Base-by-base conservation (phyloP, 495 filamentous ascomycete genomes). In the Penicillium lividum region DNA sequence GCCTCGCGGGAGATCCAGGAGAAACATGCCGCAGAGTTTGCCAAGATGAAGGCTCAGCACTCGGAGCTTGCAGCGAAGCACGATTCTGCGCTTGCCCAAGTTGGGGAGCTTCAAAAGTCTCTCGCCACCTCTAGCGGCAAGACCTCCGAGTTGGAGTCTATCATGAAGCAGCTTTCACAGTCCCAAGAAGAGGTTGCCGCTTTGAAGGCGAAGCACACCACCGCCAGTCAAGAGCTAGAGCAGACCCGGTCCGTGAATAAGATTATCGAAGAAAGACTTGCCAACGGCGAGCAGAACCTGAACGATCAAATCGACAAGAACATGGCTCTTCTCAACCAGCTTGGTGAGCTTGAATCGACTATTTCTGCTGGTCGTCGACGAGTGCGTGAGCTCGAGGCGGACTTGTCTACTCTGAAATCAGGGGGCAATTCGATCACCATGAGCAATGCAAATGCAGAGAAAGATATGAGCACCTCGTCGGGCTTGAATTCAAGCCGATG, bases 301-400 rank as follows among this genome's bases (percentile, higher is more conserved):
- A 77, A 75, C 47, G 70, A 73, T 29, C 77, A 80, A 58, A 78
- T 80, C 45, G 76, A 77, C 61, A 78, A 77, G 70, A 80, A 80
- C 72, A 77, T 80, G 76, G 68, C 70, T 22, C 70, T 80, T 34
- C 65, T 80, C 43, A 75, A 75, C 42, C 71, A 78, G 54, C 69
- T 80, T 13, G 71, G 69, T 25, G 74, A 78, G 5, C 67, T 78
- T 5, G 77, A 80, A 29, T 68, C 72, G 13, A 62, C 68, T 1
- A 73, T 75, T 49, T 73, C 76, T 11, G 61, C 62, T 51, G 70
- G 71, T 46, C 74, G 74, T 16, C 75, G 70, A 61, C 75, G 73
- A 7, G 63, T 78, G 8, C 76, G 77, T 15, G 77, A 80, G 52
- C 68, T 81, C 27, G 78, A 81, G 62, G 75, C 76, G 5, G 75